Base-by-base conservation (phyloP, 176 grass and related monocot species). In the Avena insularis region DNA sequence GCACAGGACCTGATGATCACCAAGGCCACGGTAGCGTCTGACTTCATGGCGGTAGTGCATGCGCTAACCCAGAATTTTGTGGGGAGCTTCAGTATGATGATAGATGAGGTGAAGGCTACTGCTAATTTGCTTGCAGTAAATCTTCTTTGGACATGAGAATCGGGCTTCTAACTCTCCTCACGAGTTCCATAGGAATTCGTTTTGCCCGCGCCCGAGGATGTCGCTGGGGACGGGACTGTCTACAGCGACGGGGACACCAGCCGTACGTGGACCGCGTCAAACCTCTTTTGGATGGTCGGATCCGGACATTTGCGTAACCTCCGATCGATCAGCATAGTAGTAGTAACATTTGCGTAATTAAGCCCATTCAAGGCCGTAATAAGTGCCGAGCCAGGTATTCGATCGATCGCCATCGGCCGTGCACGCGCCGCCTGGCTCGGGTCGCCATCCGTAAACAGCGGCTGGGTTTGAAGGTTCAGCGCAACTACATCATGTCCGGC, bases 221-320 rank as follows among this genome's bases (percentile, higher is more conserved):
- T 84, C 89, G 9, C 85, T 46, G 25, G 50, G 67, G 89, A 91
- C 75, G 89, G 49, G 85, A 53, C 85, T 90, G 85, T 83, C 85
- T 79, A 75, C 66, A 65, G 10, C 25, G 56, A 59, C 36, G 57
- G 85, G 65, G 69, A 27, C 84, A 87, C 79, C 16, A 64, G 9
- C 60, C 54, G 54, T 56, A 0, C 59, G 10, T 2, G 9, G 5
- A 75, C 25, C 33, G 7, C 10, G 53, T 65, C 77, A 85, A 48
- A 29, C 75, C 16, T 62, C 9, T 1, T 43, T 47, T 10, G 46
- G 46, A 47, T 47, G 8, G 46, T 47, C 46, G 46, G 46, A 47
- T 60, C 36, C 3, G 9, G 9, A 23, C 23, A 23, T 23, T 23
- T 23, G 23, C 23, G 2, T 10, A 10, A 62, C 11, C 61, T 27